These are phyloP conservation scores for Periconia sp. DNA, from an alignment of 2,329 filamentous ascomycete genomes.

Conservation along the genomic window DNA sequence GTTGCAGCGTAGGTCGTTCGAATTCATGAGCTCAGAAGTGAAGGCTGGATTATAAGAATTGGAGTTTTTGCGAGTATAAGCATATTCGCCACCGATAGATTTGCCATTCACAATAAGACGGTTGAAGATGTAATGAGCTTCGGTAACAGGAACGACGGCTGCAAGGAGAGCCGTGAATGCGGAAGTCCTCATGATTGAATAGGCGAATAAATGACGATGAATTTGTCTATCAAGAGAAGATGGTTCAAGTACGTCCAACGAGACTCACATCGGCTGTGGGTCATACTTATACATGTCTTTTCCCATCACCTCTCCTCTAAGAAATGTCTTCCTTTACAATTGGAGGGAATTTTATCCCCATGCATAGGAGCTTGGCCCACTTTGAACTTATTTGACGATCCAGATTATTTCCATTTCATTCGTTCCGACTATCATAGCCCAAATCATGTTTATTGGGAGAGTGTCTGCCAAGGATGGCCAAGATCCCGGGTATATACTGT, in stretches of 20 bases:
- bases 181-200: conserved; percentile 35
- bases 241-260: too few relatives aligned
- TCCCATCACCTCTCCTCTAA: too few relatives aligned
- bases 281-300: too few relatives aligned
- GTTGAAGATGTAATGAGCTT: conserved; percentile 48
- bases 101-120: conserved; percentile 41
- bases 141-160: too few relatives aligned
- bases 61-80: conserved; percentile 43
- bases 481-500: too few relatives aligned
- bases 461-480: too few relatives aligned
- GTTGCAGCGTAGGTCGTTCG: conserved; percentile 45
- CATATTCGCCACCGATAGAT: conserved; percentile 41
- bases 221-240: too few relatives aligned
- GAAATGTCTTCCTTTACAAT: not conserved
- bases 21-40: conserved; percentile 34
- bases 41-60: conserved; percentile 42
- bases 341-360: not conserved
- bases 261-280: too few relatives aligned
- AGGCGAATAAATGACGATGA: not conserved
- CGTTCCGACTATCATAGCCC: too few relatives aligned
- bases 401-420: too few relatives aligned
- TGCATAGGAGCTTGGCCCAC: not conserved
- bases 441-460: too few relatives aligned
- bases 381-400: too few relatives aligned
- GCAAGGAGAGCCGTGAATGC: conserved; percentile 28